Evolutionary conservation across 139 green algal species (phyloP).

Genomic region (Diplosphaera chodatii): DNA sequence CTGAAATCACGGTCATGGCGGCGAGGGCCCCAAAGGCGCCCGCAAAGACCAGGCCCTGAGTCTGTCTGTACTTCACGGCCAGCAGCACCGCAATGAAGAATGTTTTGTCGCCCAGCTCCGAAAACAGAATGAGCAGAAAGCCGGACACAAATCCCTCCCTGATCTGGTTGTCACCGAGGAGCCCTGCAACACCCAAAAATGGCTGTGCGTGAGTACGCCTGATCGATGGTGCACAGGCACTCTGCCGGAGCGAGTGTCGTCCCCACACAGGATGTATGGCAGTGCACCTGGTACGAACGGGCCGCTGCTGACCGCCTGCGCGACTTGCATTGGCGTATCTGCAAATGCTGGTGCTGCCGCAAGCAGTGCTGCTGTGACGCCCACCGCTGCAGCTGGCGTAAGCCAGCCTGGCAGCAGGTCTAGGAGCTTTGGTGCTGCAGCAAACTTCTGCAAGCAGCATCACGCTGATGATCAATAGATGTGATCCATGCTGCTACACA

Average conservation of each 20-base stretch:
- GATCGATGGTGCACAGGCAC: too few relatives aligned
- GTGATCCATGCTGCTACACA: too few relatives aligned
- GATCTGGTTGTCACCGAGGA: constrained; percentile 62
- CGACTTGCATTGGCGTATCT: constrained; percentile 5
- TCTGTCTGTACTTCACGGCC: constrained; percentile 48
- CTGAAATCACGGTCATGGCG: constrained; percentile 95
- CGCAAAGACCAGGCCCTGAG: constrained; percentile 70
- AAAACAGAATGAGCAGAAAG: constrained; percentile 95
- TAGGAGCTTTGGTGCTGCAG: too few relatives aligned
- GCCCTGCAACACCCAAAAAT: constrained; percentile 26
- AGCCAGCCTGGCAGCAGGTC: neutral
- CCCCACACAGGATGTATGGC: too few relatives aligned
- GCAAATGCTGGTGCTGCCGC: constrained; percentile 3
- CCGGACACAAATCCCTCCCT: constrained; percentile 75
- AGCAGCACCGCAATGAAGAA: constrained; percentile 97
- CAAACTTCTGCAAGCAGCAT: too few relatives aligned
- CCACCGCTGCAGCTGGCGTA: neutral
- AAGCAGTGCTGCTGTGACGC: neutral
- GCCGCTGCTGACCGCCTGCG: neutral
- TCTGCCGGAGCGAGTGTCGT: too few relatives aligned
- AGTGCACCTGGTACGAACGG: neutral
- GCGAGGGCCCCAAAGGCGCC: constrained; percentile 93
- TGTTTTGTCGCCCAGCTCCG: constrained; percentile 97
- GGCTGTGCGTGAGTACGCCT: too few relatives aligned
- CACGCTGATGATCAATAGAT: too few relatives aligned